Base-by-base conservation (phyloP, 2,329 filamentous ascomycete genomes). In the Dothideomycetes sp. region DNA sequence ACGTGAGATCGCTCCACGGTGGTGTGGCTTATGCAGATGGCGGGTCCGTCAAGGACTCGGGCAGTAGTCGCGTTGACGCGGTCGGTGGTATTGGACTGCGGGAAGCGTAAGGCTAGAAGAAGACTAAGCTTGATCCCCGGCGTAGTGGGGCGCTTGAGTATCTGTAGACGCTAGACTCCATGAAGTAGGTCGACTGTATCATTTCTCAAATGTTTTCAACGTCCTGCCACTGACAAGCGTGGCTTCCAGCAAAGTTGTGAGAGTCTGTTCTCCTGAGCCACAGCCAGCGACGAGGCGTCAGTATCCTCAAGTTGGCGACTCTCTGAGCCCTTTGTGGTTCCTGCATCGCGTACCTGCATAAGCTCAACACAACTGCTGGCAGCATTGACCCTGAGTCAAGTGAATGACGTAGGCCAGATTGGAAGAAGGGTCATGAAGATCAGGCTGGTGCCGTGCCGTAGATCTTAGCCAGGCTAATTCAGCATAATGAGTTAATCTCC, bases 301-400 rank as follows among this genome's bases (percentile, higher is more conserved):
- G n/a, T n/a, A n/a, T n/a, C n/a, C n/a, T n/a, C n/a, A n/a, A n/a
- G n/a, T n/a, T n/a, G n/a, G n/a, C n/a, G n/a, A n/a, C n/a, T n/a
- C n/a, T n/a, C n/a, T n/a, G n/a, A n/a, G n/a, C n/a, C n/a, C 20
- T 18, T 20, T 15, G 10, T 15, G 8, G 29, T 33, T 33, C 22
- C 20, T 25, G 16, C 20, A 17, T 40, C 37, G 37, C 22, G 37
- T 40, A 40, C 37, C 37, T 40, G 37, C 37, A 40, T 40, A 29
- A 40, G 37, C 37, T 22, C 19, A 9, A 23, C 11, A 38, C 28
- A 18, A 13, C 27, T 30, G 10, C n/a, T n/a, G n/a, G n/a, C n/a
- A n/a, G n/a, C n/a, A n/a, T n/a, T n/a, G n/a, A n/a, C 8, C 13
- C 20, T 16, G 18, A 20, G n/a, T 10, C 5, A 16, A 19, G 10